These are phyloP conservation scores for Podaxis mareebaensis DNA, from an alignment of 768 basidiomycete species.

Conservation along the genomic window DNA sequence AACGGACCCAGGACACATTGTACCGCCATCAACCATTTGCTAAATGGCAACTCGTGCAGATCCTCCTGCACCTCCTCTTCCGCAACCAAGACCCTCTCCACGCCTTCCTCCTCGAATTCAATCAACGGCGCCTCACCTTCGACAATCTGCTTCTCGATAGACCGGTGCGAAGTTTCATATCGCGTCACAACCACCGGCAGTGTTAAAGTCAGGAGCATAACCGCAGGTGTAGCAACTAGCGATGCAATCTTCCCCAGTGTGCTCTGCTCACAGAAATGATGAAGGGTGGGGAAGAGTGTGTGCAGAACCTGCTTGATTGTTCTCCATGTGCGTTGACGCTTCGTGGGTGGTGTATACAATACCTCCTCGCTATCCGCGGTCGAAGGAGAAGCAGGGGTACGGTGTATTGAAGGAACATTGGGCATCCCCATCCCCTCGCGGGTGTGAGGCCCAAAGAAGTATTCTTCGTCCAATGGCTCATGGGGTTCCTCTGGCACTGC, in stretches of 20 bases:
- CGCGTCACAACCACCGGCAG: slow-evolving; percentile 84
- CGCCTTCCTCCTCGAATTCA: slow-evolving; percentile 77
- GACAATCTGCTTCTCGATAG: slow-evolving; percentile 41
- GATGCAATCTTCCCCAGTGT: slow-evolving; percentile 70
- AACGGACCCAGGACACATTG: slow-evolving; percentile 85
- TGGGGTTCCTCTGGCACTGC: not conserved
- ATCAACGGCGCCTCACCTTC: slow-evolving; percentile 48
- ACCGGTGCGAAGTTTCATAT: slow-evolving; percentile 34
- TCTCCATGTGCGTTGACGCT: slow-evolving; percentile 37
- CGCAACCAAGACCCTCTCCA: slow-evolving; percentile 67
- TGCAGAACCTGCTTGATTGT: slow-evolving; percentile 47
- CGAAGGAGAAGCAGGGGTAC: slow-evolving; percentile 54
- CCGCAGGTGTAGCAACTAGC: slow-evolving; percentile 83
- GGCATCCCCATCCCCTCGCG: slow-evolving; percentile 16
- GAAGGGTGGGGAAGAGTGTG: slow-evolving; percentile 84
- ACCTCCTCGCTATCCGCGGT: slow-evolving; percentile 42
- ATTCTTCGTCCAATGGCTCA: slow-evolving; percentile 16
- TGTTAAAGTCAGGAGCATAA: slow-evolving; percentile 83
- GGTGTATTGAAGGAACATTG: slow-evolving; percentile 56
- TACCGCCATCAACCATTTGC: slow-evolving; percentile 81
- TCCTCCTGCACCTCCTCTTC: slow-evolving; percentile 75
- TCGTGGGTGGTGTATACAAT: slow-evolving; percentile 39
- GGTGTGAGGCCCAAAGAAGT: slow-evolving; percentile 15
- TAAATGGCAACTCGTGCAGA: slow-evolving; percentile 63
- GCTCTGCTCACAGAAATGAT: slow-evolving; percentile 70